Evolutionary conservation across 75 land plant genomes (phyloP).

Genomic region (Selaginella moellendorffii): DNA sequence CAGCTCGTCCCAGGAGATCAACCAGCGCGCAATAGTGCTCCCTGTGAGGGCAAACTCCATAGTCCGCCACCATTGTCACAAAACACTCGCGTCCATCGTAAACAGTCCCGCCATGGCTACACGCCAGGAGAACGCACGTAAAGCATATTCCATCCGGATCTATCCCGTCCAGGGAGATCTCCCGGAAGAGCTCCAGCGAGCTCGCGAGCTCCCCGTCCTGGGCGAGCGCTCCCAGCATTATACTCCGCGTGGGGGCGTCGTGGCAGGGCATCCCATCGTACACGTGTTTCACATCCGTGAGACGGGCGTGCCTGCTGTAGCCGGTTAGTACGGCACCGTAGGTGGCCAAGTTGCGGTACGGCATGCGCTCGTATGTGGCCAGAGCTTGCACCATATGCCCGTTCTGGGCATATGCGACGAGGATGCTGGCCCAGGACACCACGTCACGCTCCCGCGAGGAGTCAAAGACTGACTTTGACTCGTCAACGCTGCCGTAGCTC

Average conservation of each 20-base stretch:
- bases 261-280: neutral
- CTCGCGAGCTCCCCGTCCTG: neutral
- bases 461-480: neutral
- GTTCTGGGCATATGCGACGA: neutral
- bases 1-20: slow-evolving; percentile 5
- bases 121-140: neutral
- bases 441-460: neutral
- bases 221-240: neutral
- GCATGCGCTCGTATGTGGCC: neutral
- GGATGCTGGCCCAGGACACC: neutral
- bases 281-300: neutral
- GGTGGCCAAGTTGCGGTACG: neutral
- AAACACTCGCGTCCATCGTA: neutral
- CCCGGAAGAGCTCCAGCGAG: neutral
- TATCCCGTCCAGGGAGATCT: neutral
- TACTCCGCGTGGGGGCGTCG: neutral
- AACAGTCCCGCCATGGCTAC: neutral
- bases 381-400: neutral
- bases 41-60: neutral
- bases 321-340: neutral
- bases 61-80: neutral
- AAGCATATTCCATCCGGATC: neutral
- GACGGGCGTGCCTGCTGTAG: neutral
- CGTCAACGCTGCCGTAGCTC: neutral
- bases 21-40: neutral